phyloP scores from a whole-genome alignment of 768 basidiomycete species.

The Podaxis mareebaensis region DNA sequence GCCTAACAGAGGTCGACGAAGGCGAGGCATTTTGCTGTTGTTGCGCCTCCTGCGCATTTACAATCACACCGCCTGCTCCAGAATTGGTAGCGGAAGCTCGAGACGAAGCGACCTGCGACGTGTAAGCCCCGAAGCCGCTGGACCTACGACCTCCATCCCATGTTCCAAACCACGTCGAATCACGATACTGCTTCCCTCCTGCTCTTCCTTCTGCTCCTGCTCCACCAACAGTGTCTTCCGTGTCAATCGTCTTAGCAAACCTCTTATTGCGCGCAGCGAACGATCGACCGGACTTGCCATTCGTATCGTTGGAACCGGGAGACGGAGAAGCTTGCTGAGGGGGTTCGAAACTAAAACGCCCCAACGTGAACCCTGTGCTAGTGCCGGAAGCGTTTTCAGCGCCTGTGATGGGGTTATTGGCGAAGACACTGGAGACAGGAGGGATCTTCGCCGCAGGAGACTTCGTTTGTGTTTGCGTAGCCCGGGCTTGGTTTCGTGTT shows the following conservation, averaged over 20 bases:
- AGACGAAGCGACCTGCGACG: conserved; percentile 13
- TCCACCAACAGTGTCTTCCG: neutral
- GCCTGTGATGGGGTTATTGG: conserved; percentile 16
- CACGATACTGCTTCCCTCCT: neutral
- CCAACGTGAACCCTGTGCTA: conserved; percentile 12
- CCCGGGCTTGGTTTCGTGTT: conserved; percentile 1
- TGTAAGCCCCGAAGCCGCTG: neutral
- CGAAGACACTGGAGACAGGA: neutral
- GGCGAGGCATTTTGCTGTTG: conserved; percentile 20
- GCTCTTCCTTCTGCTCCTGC: neutral
- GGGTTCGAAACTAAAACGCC: conserved; percentile 15
- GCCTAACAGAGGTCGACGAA: conserved; percentile 20
- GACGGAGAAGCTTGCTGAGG: conserved; percentile 14
- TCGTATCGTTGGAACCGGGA: conserved; percentile 10
- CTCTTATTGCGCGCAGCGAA: conserved; percentile 15
- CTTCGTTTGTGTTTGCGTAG: conserved; percentile 3
- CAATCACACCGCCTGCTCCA: neutral
- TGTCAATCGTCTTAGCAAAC: conserved; percentile 12
- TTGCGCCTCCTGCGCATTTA: conserved; percentile 19
- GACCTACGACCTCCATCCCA: conserved; percentile 10
- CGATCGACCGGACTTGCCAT: conserved; percentile 16
- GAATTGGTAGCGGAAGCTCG: conserved; percentile 28
- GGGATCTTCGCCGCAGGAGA: conserved; percentile 14
- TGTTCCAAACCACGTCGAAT: conserved; percentile 13
- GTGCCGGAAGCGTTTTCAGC: conserved; percentile 13